Conservation (phyloP, 2,329 filamentous ascomycete species). For the Aspergillus flavus region DNA sequence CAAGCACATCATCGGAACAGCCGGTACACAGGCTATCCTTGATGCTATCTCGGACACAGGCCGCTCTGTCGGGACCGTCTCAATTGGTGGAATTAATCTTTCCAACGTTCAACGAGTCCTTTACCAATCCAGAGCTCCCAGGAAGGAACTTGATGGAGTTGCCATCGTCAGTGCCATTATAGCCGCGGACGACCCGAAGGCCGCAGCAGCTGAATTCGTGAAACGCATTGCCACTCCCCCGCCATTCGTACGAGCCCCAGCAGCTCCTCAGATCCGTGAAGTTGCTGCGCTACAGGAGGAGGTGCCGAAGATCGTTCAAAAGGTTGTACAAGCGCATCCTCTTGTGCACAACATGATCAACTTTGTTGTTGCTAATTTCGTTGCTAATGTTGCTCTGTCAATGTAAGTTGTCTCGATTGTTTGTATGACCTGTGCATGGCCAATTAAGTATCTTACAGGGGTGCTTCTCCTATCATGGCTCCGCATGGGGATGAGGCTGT, state of each 20-base stretch:
- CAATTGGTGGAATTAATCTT: constrained; percentile 85
- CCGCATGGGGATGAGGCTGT: constrained; percentile 79
- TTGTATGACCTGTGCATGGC: background rate
- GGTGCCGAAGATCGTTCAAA: constrained; percentile 56
- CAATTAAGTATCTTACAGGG: constrained; percentile 43
- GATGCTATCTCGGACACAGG: constrained; percentile 55
- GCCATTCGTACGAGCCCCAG: constrained; percentile 35
- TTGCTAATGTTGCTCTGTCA: constrained; percentile 84
- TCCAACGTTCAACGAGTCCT: constrained; percentile 74
- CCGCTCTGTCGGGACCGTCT: constrained; percentile 60
- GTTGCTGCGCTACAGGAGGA: constrained; percentile 34
- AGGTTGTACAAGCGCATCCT: constrained; percentile 66
- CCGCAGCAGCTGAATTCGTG: constrained; percentile 62
- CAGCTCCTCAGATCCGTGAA: constrained; percentile 30
- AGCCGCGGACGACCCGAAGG: constrained; percentile 67
- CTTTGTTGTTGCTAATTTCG: constrained; percentile 90
- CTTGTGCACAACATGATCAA: constrained; percentile 98
- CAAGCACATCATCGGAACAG: constrained; percentile 75
- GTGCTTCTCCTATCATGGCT: constrained; percentile 92
- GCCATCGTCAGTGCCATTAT: constrained; percentile 91
- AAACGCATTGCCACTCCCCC: constrained; percentile 54
- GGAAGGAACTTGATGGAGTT: constrained; percentile 73
- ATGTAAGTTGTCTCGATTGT: constrained; percentile 47
- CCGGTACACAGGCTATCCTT: constrained; percentile 70
- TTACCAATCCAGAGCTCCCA: constrained; percentile 63